Base-by-base conservation (phyloP, 768 basidiomycete genomes). In the Pleurotus pulmonarius region DNA sequence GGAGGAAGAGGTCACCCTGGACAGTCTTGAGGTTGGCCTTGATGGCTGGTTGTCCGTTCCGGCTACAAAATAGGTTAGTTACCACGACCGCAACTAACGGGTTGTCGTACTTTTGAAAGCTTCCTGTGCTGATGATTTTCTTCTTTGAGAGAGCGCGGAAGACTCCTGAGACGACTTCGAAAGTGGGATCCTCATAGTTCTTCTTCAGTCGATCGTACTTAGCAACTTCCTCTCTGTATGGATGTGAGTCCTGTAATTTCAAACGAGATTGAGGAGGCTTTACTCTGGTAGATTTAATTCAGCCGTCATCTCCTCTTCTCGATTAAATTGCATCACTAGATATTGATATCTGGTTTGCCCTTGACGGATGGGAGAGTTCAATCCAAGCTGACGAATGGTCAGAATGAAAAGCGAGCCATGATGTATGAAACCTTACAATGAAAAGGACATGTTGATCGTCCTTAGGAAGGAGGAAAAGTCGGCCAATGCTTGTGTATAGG, bases 331-430 rank as follows among this genome's bases (percentile, higher is more conserved):
- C 88, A 98, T 95, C 56, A 99, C 96, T 18, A 99, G 76, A 69
- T 97, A 99, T 56, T 96, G 96, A 71, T 99, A 98, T 44, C 93
- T 81, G 1, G 97, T 99, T 67, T 98, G 97, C 49, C 97, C 97
- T 78, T 98, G 97, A 46, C 96, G 83, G 59, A 99, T 97, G 1
- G 97, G 96, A 22, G 86, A 91, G 67, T 86, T 93, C 46, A 99
- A 78, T 53, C 92, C 91, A 62, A 99, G 81, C 93, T 95, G 63
- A 18, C 20, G 26, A 56, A 13, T 8, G 24, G 43, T 58, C 44
- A 64, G 29, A 59, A 37, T 9, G 16, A 44, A 15, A 26, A 29
- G 5, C 18, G 15, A 45, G 7, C 46, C 34, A 37, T 5, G 24
- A 13, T 11, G 44, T 49, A 56, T 46, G 55, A 29, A n/a, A 55